Conservation (phyloP, 2,329 filamentous ascomycete species). For the Ustulina deusta region DNA sequence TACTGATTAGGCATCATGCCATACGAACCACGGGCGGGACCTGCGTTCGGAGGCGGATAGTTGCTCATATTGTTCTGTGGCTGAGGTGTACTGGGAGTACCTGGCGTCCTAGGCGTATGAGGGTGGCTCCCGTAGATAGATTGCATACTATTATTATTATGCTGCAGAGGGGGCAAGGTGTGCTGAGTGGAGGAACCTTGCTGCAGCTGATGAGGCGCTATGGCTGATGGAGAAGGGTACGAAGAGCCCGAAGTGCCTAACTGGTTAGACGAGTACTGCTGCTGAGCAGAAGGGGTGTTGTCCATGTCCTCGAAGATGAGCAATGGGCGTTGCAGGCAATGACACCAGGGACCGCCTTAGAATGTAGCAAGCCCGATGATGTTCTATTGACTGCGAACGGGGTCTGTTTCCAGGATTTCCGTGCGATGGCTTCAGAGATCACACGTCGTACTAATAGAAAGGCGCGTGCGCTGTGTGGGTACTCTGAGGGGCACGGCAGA, state of each 20-base stretch:
- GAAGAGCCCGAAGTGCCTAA: conserved; percentile 65
- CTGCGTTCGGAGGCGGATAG: conserved; percentile 48
- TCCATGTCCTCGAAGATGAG: conserved; percentile 62
- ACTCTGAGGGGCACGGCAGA: conserved; percentile 34
- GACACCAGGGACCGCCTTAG: conserved; percentile 45
- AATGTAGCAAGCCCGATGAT: conserved; percentile 42
- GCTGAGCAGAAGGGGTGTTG: conserved; percentile 55
- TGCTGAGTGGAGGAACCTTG: conserved; percentile 61
- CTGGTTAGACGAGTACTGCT: conserved; percentile 66
- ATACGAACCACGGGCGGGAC: conserved; percentile 61
- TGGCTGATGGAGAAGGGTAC: conserved; percentile 65
- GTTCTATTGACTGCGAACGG: conserved; percentile 38
- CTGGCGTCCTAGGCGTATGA: conserved; percentile 71
- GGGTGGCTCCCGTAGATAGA: conserved; percentile 69
- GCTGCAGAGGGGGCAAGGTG: conserved; percentile 67
- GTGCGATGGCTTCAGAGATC: conserved; percentile 22
- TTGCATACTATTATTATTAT: conserved; percentile 62
- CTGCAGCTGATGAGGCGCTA: conserved; percentile 65
- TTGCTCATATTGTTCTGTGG: conserved; percentile 64
- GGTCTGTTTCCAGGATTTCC: conserved; percentile 15
- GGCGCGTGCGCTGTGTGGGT: conserved; percentile 34
- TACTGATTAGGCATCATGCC: conserved; percentile 68
- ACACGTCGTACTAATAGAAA: conserved; percentile 33
- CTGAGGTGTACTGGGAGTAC: conserved; percentile 72
- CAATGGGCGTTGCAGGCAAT: conserved; percentile 38